Base-by-base conservation (phyloP, 306 rosid species). In the Prunus davidiana region DNA sequence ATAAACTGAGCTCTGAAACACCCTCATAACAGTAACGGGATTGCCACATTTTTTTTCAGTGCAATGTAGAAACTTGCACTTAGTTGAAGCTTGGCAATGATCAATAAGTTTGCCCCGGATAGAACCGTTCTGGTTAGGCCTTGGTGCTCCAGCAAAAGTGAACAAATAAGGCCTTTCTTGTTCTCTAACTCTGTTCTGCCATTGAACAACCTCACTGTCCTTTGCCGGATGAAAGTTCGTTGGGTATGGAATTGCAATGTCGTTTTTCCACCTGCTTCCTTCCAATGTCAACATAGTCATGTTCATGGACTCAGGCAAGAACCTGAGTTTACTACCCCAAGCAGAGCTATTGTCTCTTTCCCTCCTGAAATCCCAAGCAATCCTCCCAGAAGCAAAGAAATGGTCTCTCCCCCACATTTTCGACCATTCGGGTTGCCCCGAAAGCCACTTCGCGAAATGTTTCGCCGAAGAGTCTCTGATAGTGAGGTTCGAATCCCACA, bases 251-350 rank as follows among this genome's bases (percentile, higher is more conserved):
- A 90, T 83, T 1, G 98, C 97, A 60, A 78, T 85, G 70, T 94
- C 98, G 72, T 94, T 94, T 2, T 74, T 87, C 97, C 97, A 91
- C 0, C 96, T 86, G 76, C 98, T 88, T 30, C 84, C 84, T 85
- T 94, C 98, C 5, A 91, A 88, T 4, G 98, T 84, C n/a, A 91
- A 77, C 98, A 94, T 90, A 3, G 96, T 86, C 96, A 91, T 94
- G 74, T 90, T 91, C 81, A 76, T 78, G 19, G 97, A 88, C 71
- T 91, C 86, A 4, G 96, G 94, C 3, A 91, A 20, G 57, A 94
- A 91, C 28, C 98, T 85, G 43, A 93, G 82, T 43, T 88, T 91
- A 64, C 91, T 93, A 32, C 98, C 98, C 98, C 98, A 93, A 16
- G 79, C 86, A 0, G 96, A 82, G 7, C 27, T 45, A 12, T 84